phyloP scores from a whole-genome alignment of 441 rosid species.

The Bruguiera hainesii region DNA sequence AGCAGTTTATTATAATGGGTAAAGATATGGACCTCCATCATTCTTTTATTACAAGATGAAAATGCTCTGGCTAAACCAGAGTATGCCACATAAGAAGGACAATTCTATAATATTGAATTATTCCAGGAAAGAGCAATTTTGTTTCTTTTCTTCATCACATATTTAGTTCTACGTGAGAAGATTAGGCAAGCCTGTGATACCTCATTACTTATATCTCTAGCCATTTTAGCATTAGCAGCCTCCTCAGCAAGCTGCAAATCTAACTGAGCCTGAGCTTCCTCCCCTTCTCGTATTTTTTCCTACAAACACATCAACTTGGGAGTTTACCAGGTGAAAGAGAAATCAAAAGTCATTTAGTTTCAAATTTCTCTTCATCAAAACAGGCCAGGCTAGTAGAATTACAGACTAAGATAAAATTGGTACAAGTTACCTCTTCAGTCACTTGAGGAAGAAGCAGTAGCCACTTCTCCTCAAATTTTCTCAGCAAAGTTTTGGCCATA shows the following conservation, averaged over 20 bases:
- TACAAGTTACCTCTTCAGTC: constrained; percentile 59
- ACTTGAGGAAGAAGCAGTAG: constrained; percentile 76
- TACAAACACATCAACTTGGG: constrained; percentile 26
- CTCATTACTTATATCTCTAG: constrained; percentile 59
- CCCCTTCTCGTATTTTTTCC: constrained; percentile 68
- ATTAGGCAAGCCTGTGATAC: constrained; percentile 26
- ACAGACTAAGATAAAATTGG: neutral
- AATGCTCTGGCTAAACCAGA: too few relatives aligned
- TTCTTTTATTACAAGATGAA: too few relatives aligned
- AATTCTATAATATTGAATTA: too few relatives aligned
- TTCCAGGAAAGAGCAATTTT: too few relatives aligned
- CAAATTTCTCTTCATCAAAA: neutral
- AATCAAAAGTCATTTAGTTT: neutral
- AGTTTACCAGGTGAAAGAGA: neutral
- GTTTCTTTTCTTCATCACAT: too few relatives aligned
- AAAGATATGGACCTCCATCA: neutral
- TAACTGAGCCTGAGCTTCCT: constrained; percentile 45
- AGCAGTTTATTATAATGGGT: constrained; percentile 14
- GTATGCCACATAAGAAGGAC: too few relatives aligned
- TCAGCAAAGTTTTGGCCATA: constrained; percentile 78
- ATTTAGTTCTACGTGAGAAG: too few relatives aligned
- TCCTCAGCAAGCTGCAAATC: constrained; percentile 60
- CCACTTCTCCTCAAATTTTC: constrained; percentile 90
- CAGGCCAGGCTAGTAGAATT: neutral
- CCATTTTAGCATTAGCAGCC: constrained; percentile 60